Evolutionary conservation across 2,329 filamentous ascomycete species (phyloP).

Genomic region (Hymenoscyphus fraxineus): DNA sequence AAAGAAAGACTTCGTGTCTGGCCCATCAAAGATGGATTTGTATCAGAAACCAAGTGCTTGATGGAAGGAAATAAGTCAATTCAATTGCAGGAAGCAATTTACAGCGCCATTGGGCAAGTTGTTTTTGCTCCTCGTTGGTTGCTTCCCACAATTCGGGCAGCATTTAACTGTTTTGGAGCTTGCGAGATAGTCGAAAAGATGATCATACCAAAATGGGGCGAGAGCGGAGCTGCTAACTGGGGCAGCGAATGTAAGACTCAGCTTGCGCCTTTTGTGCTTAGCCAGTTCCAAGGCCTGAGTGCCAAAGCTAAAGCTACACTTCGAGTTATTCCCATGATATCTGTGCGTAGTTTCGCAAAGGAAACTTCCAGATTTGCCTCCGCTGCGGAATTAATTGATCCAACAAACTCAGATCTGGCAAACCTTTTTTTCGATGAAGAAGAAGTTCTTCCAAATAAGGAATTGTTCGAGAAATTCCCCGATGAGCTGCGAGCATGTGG

Average conservation of each 20-base stretch:
- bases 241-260: constrained; percentile 20
- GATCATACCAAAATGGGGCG: constrained; percentile 25
- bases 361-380: constrained; percentile 18
- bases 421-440: constrained; percentile 30
- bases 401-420: constrained; percentile 12
- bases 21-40: constrained; percentile 6
- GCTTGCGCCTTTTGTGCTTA: constrained; percentile 19
- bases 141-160: not conserved
- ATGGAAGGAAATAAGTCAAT: not conserved
- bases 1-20: constrained; percentile 21
- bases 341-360: constrained; percentile 17
- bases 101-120: not conserved
- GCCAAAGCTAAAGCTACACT: constrained; percentile 11
- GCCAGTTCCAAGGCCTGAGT: constrained; percentile 16
- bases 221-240: not conserved
- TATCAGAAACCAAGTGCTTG: not conserved
- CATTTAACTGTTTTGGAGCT: not conserved
- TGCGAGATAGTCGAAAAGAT: constrained; percentile 17
- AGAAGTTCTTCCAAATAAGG: constrained; percentile 21
- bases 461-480: constrained; percentile 20
- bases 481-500: constrained; percentile 22
- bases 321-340: constrained; percentile 23
- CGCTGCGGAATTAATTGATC: constrained; percentile 25
- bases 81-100: not conserved
- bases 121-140: not conserved